phyloP scores from a whole-genome alignment of 2,329 filamentous ascomycete genomes.

The Cordyceps pruinosa region DNA sequence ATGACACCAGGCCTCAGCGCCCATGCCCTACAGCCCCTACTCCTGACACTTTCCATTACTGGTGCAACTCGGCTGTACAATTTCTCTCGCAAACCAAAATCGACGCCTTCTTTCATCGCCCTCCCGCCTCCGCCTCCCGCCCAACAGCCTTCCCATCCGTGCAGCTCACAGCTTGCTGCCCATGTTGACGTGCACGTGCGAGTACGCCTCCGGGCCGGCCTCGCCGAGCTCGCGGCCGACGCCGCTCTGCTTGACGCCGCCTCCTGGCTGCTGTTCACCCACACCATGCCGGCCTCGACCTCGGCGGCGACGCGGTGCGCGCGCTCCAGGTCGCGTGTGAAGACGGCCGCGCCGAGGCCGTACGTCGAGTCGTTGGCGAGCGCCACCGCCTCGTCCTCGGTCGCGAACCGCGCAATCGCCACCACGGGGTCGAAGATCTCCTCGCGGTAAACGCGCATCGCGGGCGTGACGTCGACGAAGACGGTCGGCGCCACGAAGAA shows the following conservation, averaged over 20 bases:
- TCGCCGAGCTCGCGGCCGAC: constrained; percentile 72
- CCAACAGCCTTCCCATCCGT: no score
- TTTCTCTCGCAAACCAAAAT: no score
- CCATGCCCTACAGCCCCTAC: no score
- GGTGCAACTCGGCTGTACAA: no score
- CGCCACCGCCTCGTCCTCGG: constrained; percentile 66
- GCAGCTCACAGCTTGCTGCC: no score
- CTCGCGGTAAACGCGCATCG: constrained; percentile 83
- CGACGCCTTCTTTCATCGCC: no score
- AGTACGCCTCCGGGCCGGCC: constrained; percentile 59
- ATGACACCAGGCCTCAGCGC: no score
- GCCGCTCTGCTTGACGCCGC: constrained; percentile 72
- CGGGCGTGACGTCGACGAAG: constrained; percentile 67
- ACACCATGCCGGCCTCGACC: constrained; percentile 59
- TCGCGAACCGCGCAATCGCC: constrained; percentile 74
- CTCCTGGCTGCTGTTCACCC: constrained; percentile 45
- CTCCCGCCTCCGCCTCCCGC: no score
- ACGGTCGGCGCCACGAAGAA: constrained; percentile 86
- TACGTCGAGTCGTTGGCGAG: constrained; percentile 68
- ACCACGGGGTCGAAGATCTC: constrained; percentile 85
- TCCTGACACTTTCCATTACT: no score
- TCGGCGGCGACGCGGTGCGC: constrained; percentile 68
- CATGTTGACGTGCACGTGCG: no score
- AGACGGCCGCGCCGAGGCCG: constrained; percentile 71
- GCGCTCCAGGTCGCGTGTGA: constrained; percentile 73